Base-by-base conservation (phyloP, 2,329 filamentous ascomycete species). In the Claviceps sp. region DNA sequence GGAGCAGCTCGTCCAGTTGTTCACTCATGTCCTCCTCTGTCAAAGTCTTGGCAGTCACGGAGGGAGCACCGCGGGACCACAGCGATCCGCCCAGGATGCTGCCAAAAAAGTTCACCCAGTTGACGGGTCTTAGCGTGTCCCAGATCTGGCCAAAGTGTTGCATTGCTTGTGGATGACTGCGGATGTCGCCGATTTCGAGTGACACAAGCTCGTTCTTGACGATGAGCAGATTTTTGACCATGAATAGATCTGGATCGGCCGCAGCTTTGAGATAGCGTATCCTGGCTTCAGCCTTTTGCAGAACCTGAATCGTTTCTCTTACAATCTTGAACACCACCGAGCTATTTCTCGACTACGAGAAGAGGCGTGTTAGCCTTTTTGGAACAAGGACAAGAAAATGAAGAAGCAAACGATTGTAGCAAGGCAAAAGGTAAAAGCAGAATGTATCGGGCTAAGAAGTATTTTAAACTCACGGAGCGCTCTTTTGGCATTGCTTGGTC, bases 161-260 rank as follows among this genome's bases (percentile, higher is more conserved):
- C 71, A 79, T 75, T 5, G 67, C 65, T 26, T 59, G 54, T 13
- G 63, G 54, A 45, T 77, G 72, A 52, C 75, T 76, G 54, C 79
- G 72, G 16, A 81, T 75, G 57, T 83, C 79, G 49, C 79, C 90
- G 58, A 98, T 96, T 69, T 98, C 93, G 55, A 98, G 89, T 9
- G 90, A 90, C 26, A 98, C 83, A 49, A 98, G 86, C 65, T 96
- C 88, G 64, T 96, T 94, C 68, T 97, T 97, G 49, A 98, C 79
- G 48, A 96, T 84, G 48, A 98, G 84, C 2, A 98, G 77, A 64
- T 98, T 95, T 60, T 91, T 93, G 60, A 98, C 84, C 62, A 96
- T 83, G 68, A 98, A 98, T 4, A 98, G 77, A 59, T 95, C 87
- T 0, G 86, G 79, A 63, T 97, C 89, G 6, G 84, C 64, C 22